Base-by-base conservation (phyloP, 345 rosid genomes). In the Microcos paniculata region DNA sequence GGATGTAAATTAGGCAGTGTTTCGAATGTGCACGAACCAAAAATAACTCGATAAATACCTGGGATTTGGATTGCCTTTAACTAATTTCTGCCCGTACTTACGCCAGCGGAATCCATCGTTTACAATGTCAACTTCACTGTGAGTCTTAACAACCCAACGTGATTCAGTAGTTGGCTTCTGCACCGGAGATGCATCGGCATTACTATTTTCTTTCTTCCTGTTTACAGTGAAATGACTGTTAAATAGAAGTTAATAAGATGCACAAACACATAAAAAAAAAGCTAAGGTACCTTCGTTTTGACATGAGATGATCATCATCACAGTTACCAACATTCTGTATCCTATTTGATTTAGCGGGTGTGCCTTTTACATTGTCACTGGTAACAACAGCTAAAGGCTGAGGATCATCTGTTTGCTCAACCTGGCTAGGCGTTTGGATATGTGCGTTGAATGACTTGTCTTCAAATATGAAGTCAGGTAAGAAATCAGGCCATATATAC, bases 81-180 rank as follows among this genome's bases (percentile, higher is more conserved):
- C 97, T 74, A 93, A 72, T 82, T 95, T 95, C 85, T 93, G 99
- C 76, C 99, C 99, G 82, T 95, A 95, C 84, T 95, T 95, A 71
- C 98, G 99, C 99, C 99, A 95, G 40, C 98, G 94, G 74, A 89
- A 93, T 43, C 98, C 98, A 86, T 95, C 99, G 79, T 89, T 91
- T 65, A 95, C 96, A 77, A 87, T 83, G 81, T 91, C 91, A 78
- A 86, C 80, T 80, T 82, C 77, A 74, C 89, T 88, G 63, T 70
- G 72, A 76, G 91, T 91, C 82, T 90, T 91, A 63, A 90, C 82
- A 40, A 89, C 89, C 64, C 55, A 72, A 28, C 92, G 94, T 21
- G 88, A 76, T 55, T 92, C 98, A 57, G 80, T 79, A 70, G 63
- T 69, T 67, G 81, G 80, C 82, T 83, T 91, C 73, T 93, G 91